Evolutionary conservation across 169 alveolate species (phyloP), one percentile per base, ranked within the genome.

Genomic region (Pseudocohnilembus persalinus): DNA sequence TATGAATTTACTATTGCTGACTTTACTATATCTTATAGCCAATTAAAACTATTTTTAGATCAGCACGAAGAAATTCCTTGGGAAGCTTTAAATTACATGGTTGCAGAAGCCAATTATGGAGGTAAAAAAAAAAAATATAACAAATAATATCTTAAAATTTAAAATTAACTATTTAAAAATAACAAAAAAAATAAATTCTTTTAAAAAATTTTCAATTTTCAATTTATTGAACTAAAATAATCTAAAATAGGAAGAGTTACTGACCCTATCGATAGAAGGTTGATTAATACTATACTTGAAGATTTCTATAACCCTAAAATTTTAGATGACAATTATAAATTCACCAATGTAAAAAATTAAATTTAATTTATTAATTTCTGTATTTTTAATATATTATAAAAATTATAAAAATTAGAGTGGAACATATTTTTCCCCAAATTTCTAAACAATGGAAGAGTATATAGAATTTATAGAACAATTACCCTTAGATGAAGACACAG

Each of bases 191-290:
- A n/a, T n/a, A n/a, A n/a, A n/a, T n/a, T n/a, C n/a, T n/a, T n/a
- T n/a, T n/a, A n/a, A n/a, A n/a, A n/a, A n/a, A n/a, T n/a, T n/a
- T n/a, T n/a, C n/a, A n/a, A n/a, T n/a, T n/a, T 76, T 95, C 96
- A 29, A 93, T 91, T 78, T 93, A 93, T 87, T 95, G 96, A 27
- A 95, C n/a, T n/a, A n/a, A n/a, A n/a, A n/a, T n/a, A n/a, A n/a
- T n/a, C n/a, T n/a, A n/a, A n/a, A n/a, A n/a, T n/a, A n/a, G n/a
- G 98, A 27, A 92, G 98, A 88, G 97, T 95, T 0, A 95, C 98
- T 27, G 98, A 95, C 85, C 96, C 97, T 25, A 93, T 86, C 83
- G 98, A 95, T 81, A 92, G 98, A 89, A 91, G 91, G 82, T 31
- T 86, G 26, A 88, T 95, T 26, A 93, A 91, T 32, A 84, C 88